Evolutionary conservation across 1,284 basidiomycete species (phyloP).

Genomic region (Ustilago bromivora): DNA sequence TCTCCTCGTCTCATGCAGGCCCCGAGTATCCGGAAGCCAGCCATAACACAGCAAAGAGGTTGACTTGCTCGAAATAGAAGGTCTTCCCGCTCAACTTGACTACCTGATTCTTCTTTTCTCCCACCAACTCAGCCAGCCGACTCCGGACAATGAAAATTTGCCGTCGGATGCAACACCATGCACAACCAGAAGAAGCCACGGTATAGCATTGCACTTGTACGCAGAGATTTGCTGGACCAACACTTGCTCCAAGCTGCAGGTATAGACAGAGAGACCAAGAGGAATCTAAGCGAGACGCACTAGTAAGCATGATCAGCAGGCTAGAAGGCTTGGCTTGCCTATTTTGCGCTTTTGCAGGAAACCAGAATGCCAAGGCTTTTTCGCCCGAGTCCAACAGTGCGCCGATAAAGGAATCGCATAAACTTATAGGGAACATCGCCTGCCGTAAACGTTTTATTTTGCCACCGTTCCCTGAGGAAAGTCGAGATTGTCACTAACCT

Average conservation of each 20-base stretch:
- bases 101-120: neutral
- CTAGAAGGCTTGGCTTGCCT: constrained; percentile 28
- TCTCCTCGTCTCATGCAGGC: neutral
- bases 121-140: neutral
- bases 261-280: neutral
- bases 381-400: constrained; percentile 21
- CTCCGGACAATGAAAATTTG: neutral
- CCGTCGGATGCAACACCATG: constrained; percentile 9
- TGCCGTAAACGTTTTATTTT: neutral
- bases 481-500: neutral
- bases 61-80: constrained; percentile 7
- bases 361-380: constrained; percentile 11
- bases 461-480: neutral
- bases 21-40: neutral
- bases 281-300: constrained; percentile 12
- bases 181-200: neutral
- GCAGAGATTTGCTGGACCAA: no score
- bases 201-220: no score
- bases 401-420: neutral
- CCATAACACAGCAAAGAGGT: neutral
- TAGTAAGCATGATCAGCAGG: constrained; percentile 6
- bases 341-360: neutral
- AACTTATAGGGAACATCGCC: neutral
- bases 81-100: constrained; percentile 1
- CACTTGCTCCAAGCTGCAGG: neutral